Evolutionary conservation across 1,139 yeast genomes (phyloP).

Genomic region (Kodamaea derodonti): DNA sequence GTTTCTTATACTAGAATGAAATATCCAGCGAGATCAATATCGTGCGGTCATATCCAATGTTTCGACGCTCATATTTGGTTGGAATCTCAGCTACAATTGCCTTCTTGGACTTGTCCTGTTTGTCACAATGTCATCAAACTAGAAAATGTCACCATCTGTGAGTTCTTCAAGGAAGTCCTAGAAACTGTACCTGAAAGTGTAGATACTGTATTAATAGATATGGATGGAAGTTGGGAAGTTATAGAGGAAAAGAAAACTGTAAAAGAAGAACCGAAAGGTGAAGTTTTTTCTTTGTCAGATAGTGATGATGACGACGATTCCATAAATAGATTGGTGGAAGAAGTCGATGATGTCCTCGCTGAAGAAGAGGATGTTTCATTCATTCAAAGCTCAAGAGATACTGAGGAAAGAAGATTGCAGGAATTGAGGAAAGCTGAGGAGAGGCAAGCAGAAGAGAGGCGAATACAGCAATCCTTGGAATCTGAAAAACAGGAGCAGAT

Average conservation of each 20-base stretch:
- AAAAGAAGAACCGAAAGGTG: conserved; percentile 2
- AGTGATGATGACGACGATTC: not conserved
- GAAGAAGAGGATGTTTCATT: not conserved
- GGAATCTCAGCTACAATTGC: conserved; percentile 55
- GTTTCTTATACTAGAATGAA: conserved; percentile 58
- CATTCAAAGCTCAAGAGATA: not conserved
- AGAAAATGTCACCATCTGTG: conserved; percentile 57
- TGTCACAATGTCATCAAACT: conserved; percentile 46
- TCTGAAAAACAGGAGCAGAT: not conserved
- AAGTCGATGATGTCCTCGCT: not conserved
- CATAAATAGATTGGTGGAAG: not conserved
- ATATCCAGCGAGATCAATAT: conserved; percentile 55
- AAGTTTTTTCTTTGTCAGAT: not conserved
- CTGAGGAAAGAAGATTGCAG: not conserved
- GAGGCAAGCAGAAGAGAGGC: not conserved
- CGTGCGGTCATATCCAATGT: conserved; percentile 67
- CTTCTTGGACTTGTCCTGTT: conserved; percentile 69
- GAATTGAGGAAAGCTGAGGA: not conserved
- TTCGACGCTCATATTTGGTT: conserved; percentile 64
- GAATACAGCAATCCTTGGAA: not conserved
- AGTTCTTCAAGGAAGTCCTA: conserved; percentile 54
- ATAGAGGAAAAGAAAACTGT: conserved; percentile 6
- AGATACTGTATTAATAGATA: conserved; percentile 51
- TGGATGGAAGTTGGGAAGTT: conserved; percentile 58
- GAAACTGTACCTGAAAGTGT: conserved; percentile 39